Evolutionary conservation across 2,329 filamentous ascomycete species (phyloP).

Genomic region (Paracorniculantispora psalliotae): DNA sequence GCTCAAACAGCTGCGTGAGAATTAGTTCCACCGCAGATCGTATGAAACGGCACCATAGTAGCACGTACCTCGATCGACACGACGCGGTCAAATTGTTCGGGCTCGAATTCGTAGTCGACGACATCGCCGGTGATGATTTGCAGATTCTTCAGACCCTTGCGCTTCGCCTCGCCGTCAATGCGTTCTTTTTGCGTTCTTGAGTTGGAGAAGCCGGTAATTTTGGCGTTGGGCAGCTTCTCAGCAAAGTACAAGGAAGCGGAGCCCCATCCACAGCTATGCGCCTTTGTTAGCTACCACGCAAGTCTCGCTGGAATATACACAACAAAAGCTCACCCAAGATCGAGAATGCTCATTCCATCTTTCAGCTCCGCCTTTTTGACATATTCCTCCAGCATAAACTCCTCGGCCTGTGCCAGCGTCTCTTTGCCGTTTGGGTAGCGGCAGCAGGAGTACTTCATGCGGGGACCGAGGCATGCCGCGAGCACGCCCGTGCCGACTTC

Average conservation of each 20-base stretch:
- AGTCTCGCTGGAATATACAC: not conserved
- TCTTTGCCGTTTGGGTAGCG: constrained; percentile 59
- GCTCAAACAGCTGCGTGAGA: constrained; percentile 56
- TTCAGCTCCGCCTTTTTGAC: constrained; percentile 53
- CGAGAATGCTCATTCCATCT: constrained; percentile 58
- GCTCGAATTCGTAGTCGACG: constrained; percentile 59
- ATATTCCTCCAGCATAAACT: constrained; percentile 60
- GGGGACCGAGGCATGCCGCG: constrained; percentile 54
- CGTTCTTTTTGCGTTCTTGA: constrained; percentile 63
- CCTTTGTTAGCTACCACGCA: not conserved
- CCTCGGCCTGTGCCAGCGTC: constrained; percentile 61
- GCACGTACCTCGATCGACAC: constrained; percentile 54
- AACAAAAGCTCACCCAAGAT: constrained; percentile 49
- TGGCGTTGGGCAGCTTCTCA: constrained; percentile 55
- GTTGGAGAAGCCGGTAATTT: constrained; percentile 65
- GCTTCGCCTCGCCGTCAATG: constrained; percentile 55
- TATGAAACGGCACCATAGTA: not conserved
- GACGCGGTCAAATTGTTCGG: constrained; percentile 56
- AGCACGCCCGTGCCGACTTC: constrained; percentile 65
- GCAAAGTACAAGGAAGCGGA: constrained; percentile 61
- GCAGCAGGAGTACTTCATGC: constrained; percentile 70
- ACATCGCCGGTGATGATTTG: constrained; percentile 62
- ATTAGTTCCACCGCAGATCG: not conserved
- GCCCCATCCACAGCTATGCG: constrained; percentile 61
- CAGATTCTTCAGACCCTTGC: constrained; percentile 55